phyloP scores from a whole-genome alignment of 2,329 filamentous ascomycete species.

The Fusarium protoensiforme region DNA sequence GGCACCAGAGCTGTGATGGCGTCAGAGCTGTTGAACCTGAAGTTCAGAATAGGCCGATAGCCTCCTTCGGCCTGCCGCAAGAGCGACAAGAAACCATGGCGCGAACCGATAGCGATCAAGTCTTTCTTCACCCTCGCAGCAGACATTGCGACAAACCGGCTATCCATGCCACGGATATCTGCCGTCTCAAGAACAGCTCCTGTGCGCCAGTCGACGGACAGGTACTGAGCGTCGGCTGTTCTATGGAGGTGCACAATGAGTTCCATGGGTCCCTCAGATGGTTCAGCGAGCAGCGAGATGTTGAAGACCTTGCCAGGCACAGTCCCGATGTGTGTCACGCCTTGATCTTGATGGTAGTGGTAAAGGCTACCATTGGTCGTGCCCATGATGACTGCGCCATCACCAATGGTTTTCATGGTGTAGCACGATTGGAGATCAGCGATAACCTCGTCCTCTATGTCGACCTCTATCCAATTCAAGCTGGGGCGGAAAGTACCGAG shows the following conservation, averaged over 20 bases:
- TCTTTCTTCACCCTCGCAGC: conserved; percentile 53
- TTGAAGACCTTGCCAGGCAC: conserved; percentile 63
- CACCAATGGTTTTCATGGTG: conserved; percentile 54
- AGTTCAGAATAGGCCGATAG: conserved; percentile 46
- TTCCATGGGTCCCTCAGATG: conserved; percentile 34
- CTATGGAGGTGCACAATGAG: conserved; percentile 61
- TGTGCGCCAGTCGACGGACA: conserved; percentile 52
- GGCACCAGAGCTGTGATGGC: conserved; percentile 75
- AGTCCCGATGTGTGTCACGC: conserved; percentile 49
- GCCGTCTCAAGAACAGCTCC: conserved; percentile 43
- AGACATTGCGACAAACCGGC: conserved; percentile 61
- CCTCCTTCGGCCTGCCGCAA: conserved; percentile 40
- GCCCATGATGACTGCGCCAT: conserved; percentile 58
- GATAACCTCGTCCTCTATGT: conserved; percentile 46
- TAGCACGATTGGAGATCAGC: conserved; percentile 59
- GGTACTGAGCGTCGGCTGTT: conserved; percentile 54
- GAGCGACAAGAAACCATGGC: conserved; percentile 60
- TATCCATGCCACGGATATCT: conserved; percentile 54
- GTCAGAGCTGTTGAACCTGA: conserved; percentile 62
- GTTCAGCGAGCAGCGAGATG: conserved; percentile 54
- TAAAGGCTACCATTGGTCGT: conserved; percentile 62
- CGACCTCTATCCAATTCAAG: conserved; percentile 58
- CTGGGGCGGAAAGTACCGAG: conserved; percentile 51
- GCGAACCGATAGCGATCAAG: conserved; percentile 64
- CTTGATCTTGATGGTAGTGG: conserved; percentile 49